Evolutionary conservation across 805 yeast genomes (phyloP), one percentile per base, ranked within the genome.

Genomic region (Saccharomycopsis sp.): DNA sequence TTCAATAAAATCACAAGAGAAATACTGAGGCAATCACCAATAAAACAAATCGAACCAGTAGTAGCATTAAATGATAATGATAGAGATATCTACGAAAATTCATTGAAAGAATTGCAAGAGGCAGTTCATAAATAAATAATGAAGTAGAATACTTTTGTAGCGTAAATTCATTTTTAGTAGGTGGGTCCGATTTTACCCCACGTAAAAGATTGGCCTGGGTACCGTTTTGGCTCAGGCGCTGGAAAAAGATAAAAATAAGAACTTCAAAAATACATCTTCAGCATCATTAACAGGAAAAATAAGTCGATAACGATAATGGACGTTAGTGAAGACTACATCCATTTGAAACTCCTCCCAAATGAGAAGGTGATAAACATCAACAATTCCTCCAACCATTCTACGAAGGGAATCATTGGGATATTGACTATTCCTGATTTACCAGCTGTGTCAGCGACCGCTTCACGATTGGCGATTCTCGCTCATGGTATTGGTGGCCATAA

Each of bases 401-500:
- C 60, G 1, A 47, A 44, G 4, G 70, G 70, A 1, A 44, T 67
- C 9, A 65, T 67, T 4, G 68, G 66, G 1, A 60, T 67, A 16
- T 44, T 67, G 22, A 61, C 68, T 0, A 44, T 54, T n/a, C 69
- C 71, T 1, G 55, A 56, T n/a, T 27, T 21, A 20, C 28, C 26
- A 16, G 23, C n/a, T 16, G 43, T 19, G 19, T 5, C 14, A 8
- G 29, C 29, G 13, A 27, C 70, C 4, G 70, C 74, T 4, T 71
- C 66, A 45, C 70, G 73, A 48, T 67, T 74, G 32, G 86, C 81
- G 0, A 57, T 88, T 4, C 57, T 88, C 14, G 53, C 78, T n/a
- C 97, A 89, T 59, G 97, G 97, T 1, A 82, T 75, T 50, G 89
- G 80, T 1, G 94, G 95, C 0, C 94, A 89, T 58, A 75, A 86